These are phyloP conservation scores for Metschnikowia anglica DNA, from an alignment of 805 yeast species.

Conservation along the genomic window DNA sequence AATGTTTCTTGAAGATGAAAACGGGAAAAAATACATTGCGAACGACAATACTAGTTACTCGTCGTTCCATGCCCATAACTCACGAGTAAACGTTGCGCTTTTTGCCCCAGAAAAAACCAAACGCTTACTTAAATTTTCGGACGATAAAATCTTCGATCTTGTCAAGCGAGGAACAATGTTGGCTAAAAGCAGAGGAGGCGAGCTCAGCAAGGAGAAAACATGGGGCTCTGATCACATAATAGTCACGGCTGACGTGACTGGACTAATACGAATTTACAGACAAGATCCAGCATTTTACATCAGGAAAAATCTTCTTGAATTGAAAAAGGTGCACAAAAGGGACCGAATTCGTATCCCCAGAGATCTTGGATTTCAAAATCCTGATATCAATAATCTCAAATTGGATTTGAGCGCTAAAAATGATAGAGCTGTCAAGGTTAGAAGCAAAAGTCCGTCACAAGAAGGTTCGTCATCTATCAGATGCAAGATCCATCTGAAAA, in stretches of 20 bases:
- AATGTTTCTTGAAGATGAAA: slow-evolving; percentile 27
- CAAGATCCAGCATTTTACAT: slow-evolving; percentile 64
- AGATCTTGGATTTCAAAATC: not conserved
- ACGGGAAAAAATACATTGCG: slow-evolving; percentile 26
- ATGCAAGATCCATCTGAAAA: slow-evolving; percentile 9
- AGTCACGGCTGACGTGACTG: slow-evolving; percentile 73
- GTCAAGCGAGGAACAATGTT: slow-evolving; percentile 24
- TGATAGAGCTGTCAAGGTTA: not conserved
- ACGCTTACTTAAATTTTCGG: slow-evolving; percentile 64
- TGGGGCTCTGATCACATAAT: slow-evolving; percentile 48
- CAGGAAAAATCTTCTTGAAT: slow-evolving; percentile 27
- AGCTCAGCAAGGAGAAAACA: slow-evolving; percentile 1
- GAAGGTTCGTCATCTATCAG: slow-evolving; percentile 6
- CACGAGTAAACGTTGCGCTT: slow-evolving; percentile 69
- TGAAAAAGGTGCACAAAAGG: slow-evolving; percentile 8
- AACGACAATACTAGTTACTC: slow-evolving; percentile 62
- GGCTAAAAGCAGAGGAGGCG: slow-evolving; percentile 8
- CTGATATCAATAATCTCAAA: not conserved
- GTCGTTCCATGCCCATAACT: slow-evolving; percentile 74
- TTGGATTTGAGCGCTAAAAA: slow-evolving; percentile 2
- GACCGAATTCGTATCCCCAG: slow-evolving; percentile 1
- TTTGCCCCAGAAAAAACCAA: slow-evolving; percentile 75
- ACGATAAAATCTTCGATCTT: slow-evolving; percentile 76
- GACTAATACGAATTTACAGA: slow-evolving; percentile 73
- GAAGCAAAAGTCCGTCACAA: slow-evolving; percentile 16